A percentile compares a stretch with the other conserved stretches of the same genome.
Conservation (phyloP, 2,329 filamentous ascomycete genomes). For the Thelonectria rubi region DNA sequence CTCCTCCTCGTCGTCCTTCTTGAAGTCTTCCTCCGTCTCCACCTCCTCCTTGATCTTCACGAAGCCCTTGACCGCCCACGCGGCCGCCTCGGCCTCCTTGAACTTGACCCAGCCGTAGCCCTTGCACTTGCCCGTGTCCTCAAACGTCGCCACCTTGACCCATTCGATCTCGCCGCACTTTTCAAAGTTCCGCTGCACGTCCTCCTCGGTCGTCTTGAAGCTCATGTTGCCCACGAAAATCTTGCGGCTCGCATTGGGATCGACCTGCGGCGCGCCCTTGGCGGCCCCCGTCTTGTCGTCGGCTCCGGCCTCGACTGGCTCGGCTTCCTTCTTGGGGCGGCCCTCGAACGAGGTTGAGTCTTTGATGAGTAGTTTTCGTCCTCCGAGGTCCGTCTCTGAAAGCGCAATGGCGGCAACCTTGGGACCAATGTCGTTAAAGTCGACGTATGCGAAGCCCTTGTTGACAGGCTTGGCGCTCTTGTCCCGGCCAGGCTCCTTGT, state of each 20-base stretch:
- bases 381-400: slow-evolving; percentile 82
- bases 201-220: slow-evolving; percentile 83
- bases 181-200: slow-evolving; percentile 80
- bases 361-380: slow-evolving; percentile 90
- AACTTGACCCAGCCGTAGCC: slow-evolving; percentile 97
- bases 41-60: slow-evolving; percentile 74
- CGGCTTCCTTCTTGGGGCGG: slow-evolving; percentile 74
- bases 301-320: slow-evolving; percentile 43
- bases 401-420: slow-evolving; percentile 82
- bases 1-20: slow-evolving; percentile 57
- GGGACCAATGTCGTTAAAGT: slow-evolving; percentile 77
- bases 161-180: slow-evolving; percentile 86
- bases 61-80: slow-evolving; percentile 78
- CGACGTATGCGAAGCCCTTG: slow-evolving; percentile 96
- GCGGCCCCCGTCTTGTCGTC: slow-evolving; percentile 47
- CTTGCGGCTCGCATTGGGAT: slow-evolving; percentile 75
- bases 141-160: slow-evolving; percentile 91
- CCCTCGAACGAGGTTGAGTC: slow-evolving; percentile 90
- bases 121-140: slow-evolving; percentile 97
- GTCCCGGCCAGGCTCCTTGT: slow-evolving; percentile 57
- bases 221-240: slow-evolving; percentile 92
- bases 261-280: slow-evolving; percentile 42
- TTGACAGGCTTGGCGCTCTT: slow-evolving; percentile 61
- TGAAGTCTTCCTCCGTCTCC: slow-evolving; percentile 70
- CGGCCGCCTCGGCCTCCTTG: slow-evolving; percentile 77